phyloP scores from a whole-genome alignment of 192 early-diverging fungal genomes.

The Coemansia sp. region DNA sequence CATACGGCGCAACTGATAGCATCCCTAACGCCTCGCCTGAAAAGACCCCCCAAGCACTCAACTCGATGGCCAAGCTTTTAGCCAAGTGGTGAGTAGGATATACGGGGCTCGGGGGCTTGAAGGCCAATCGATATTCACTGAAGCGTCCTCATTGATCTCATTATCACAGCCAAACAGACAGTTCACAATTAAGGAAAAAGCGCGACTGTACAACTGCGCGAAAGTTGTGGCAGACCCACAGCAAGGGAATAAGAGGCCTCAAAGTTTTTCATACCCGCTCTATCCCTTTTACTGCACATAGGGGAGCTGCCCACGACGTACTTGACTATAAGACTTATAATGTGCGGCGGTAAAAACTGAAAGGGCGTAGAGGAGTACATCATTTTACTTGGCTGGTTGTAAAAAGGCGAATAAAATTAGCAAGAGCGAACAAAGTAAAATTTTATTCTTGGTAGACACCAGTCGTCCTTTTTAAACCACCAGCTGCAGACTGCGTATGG shows the following conservation, averaged over 20 bases:
- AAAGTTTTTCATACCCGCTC: background rate
- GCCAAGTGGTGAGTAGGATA: background rate
- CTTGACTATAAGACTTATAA: too few relatives aligned
- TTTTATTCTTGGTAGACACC: too few relatives aligned
- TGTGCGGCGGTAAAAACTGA: background rate
- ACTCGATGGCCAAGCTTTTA: background rate
- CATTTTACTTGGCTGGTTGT: too few relatives aligned
- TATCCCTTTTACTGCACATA: too few relatives aligned
- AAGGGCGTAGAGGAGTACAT: background rate
- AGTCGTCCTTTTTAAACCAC: background rate
- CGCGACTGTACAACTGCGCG: background rate
- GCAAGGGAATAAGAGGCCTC: background rate
- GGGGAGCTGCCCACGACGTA: too few relatives aligned
- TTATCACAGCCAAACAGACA: background rate
- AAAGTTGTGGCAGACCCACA: too few relatives aligned
- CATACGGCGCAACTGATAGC: background rate
- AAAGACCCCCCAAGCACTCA: background rate
- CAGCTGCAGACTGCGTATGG: background rate
- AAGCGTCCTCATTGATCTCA: background rate
- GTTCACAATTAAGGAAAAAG: background rate
- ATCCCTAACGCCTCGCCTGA: background rate
- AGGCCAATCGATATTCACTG: background rate
- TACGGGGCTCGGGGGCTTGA: background rate
- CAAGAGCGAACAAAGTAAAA: too few relatives aligned
- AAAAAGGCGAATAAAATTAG: too few relatives aligned